Base-by-base conservation (phyloP, 371 early-diverging fungal genomes). In the Zychaea mexicana region DNA sequence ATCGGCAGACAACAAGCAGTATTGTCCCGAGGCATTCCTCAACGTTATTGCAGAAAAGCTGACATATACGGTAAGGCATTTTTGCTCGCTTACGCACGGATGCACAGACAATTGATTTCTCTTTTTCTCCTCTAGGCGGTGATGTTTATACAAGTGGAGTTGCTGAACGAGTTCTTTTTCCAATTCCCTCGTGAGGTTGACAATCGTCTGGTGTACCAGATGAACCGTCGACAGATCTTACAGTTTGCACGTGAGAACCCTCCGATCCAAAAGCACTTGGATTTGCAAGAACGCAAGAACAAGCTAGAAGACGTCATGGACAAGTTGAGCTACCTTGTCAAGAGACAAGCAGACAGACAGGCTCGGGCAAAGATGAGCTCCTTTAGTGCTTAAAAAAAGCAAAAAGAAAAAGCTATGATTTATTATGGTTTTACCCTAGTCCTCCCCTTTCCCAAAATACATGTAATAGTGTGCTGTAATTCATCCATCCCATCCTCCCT, bases 101-200 rank as follows among this genome's bases (percentile, higher is more conserved):
- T 49, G 22, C 24, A 3, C 22, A 49, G 7, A 10, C 2, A 46
- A 39, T 3, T 0, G 0, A 26, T 39, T 10, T 21, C 21, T 57
- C 10, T 19, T 10, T n/a, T 24, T 5, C 2, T 19, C 9, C 0
- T 67, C 22, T 61, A 82, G 82, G 92, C 93, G 47, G 96, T 95
- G 54, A 93, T 96, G 93, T 98, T 97, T 72, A 95, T 98, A 61
- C 94, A 94, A 75, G 92, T 96, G 7, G 98, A 98, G 72, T 82
- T 98, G 61, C 77, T 98, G 72, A 94, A 95, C 69, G 98, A 98
- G 75, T 97, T 98, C 83, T 95, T 96, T 74, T 96, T 95, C 88
- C 96, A 96, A 77, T 86, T 98, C 68, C 97, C 97, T 31, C 80
- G 98, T 39, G 94, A 95, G 76, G 89, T 98, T 17, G 98, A 97